Conservation (phyloP, 495 filamentous ascomycete species). For the Tetracladium marchalianum region DNA sequence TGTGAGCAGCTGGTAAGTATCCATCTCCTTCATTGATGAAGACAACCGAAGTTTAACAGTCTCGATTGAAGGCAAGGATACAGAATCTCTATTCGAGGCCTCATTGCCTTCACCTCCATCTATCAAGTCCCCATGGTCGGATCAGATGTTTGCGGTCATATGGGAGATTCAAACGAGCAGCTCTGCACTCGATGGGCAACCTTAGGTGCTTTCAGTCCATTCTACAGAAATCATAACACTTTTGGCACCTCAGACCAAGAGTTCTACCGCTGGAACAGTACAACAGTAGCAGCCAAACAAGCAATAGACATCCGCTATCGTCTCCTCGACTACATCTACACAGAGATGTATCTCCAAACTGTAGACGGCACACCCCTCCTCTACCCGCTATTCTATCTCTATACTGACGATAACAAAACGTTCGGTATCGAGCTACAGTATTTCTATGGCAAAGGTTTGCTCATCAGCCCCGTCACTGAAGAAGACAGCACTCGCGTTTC, state of each 20-base stretch:
- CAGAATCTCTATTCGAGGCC: constrained; percentile 53
- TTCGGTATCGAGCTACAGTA: constrained; percentile 87
- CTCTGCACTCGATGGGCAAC: constrained; percentile 67
- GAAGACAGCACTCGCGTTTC: constrained; percentile 58
- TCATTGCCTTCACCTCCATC: constrained; percentile 66
- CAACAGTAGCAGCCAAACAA: constrained; percentile 55
- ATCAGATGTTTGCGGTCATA: constrained; percentile 75
- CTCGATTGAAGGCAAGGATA: constrained; percentile 35
- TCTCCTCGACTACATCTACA: constrained; percentile 90
- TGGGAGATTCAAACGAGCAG: constrained; percentile 58
- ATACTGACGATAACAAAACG: constrained; percentile 71
- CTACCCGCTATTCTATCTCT: constrained; percentile 81
- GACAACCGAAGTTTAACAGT: no score
- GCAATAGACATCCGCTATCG: constrained; percentile 75
- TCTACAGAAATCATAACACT: constrained; percentile 74
- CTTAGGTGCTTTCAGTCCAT: constrained; percentile 40
- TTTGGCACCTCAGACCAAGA: constrained; percentile 50
- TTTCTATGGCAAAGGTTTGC: constrained; percentile 72
- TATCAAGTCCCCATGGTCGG: constrained; percentile 86
- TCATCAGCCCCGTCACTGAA: constrained; percentile 74
- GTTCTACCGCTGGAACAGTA: constrained; percentile 63
- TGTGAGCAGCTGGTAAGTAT: constrained; percentile 48
- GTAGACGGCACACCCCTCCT: constrained; percentile 76
- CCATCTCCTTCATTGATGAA: constrained; percentile 2
- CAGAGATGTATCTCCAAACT: constrained; percentile 80